phyloP scores from a whole-genome alignment of 345 rosid species.

The Citrus glauca region DNA sequence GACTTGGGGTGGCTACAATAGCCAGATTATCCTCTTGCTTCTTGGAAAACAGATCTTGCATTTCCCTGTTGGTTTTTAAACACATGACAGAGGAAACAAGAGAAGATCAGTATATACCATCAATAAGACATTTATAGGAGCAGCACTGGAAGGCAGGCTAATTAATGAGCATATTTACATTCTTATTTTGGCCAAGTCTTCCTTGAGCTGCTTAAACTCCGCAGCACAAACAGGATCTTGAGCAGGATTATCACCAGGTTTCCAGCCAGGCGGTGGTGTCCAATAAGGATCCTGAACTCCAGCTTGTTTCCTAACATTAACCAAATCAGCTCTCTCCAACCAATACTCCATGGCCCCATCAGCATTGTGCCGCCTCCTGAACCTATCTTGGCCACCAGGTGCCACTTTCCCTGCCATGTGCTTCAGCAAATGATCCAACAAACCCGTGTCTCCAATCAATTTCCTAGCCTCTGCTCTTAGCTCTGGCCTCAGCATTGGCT shows the following conservation, averaged over 20 bases:
- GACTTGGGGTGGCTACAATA: conserved; percentile 36
- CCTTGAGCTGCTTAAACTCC: conserved; percentile 54
- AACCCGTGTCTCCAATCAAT: conserved; percentile 92
- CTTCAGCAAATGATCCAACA: conserved; percentile 87
- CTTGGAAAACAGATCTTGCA: conserved; percentile 41
- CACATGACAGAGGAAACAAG: neutral
- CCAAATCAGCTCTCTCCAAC: conserved; percentile 76
- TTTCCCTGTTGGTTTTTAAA: conserved; percentile 23
- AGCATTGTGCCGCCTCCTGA: conserved; percentile 81
- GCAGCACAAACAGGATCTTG: conserved; percentile 75
- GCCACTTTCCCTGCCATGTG: conserved; percentile 95
- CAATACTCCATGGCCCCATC: conserved; percentile 98
- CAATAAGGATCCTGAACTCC: conserved; percentile 90
- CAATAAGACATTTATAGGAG: neutral
- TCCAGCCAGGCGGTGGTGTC: conserved; percentile 96
- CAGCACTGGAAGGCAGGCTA: neutral
- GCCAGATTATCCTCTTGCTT: conserved; percentile 44
- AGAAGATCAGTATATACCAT: neutral
- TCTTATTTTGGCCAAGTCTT: conserved; percentile 34
- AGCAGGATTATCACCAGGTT: conserved; percentile 72
- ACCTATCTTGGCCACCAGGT: conserved; percentile 84
- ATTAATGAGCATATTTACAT: conserved; percentile 25
- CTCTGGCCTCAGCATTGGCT: conserved; percentile 68
- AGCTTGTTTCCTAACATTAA: conserved; percentile 63
- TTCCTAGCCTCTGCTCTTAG: conserved; percentile 76